Base-by-base conservation (phyloP, 202 grass and related monocot genomes). In the Schoenoplectus triqueter region DNA sequence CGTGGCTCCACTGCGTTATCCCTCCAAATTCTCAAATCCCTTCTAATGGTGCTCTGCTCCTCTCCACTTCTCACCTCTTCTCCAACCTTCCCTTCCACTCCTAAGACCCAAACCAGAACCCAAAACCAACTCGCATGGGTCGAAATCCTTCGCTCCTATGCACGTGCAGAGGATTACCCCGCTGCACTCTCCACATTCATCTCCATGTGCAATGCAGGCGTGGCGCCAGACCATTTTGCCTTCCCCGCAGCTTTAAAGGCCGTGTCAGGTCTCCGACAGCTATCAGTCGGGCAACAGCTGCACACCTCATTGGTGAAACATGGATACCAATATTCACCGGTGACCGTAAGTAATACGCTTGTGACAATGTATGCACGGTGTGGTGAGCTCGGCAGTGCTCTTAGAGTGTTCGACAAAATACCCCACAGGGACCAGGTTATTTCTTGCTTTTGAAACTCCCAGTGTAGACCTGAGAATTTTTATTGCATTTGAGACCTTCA, bases 241-340 rank as follows among this genome's bases (percentile, higher is more conserved):
- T 90, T 97, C 75, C 92, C 95, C 19, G 89, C 92, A 0, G 92
- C 92, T 20, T 64, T 88, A 56, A 95, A 93, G 82, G 92, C 95
- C 11, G 90, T 86, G 10, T 76, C 91, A 2, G 89, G 89, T 11
- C 81, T 95, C 13, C 67, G 77, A 18, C 73, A 93, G 67, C 42
- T 61, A 59, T 48, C 68, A 6, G 40, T 83, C 9, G 81, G 87
- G 63, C 75, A 89, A 80, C 59, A 94, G 64, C 82, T 98, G 42
- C 92, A 98, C 17, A 88, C 59, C 0, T 84, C 90, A 6, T 45
- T 73, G 1, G 54, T 90, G n/a, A 87, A 89, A 44, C 64, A 42
- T 17, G 85, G 61, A 0, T 88, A 92, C 72, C 14, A 86, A n/a
- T 61, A 69, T 4, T 81, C 87, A 15, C 82, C 78, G 18, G 86